These are phyloP conservation scores for Sarcodon aspratus DNA, from an alignment of 768 basidiomycete species.

Conservation along the genomic window DNA sequence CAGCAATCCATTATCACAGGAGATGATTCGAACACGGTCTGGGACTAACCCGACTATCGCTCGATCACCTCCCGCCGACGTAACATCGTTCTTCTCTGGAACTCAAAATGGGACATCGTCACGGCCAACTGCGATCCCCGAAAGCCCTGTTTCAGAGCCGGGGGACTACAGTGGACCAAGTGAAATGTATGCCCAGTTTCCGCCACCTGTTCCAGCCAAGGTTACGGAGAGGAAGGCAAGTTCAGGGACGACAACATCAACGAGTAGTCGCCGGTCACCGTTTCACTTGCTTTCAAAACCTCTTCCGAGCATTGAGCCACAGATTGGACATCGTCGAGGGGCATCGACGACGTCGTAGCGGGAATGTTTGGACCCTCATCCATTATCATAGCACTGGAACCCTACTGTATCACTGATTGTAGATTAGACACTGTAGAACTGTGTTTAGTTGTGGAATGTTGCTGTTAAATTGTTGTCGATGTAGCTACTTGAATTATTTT, in stretches of 20 bases:
- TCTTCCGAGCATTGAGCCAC: conserved; percentile 19
- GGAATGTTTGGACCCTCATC: too few relatives aligned
- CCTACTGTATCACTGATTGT: not conserved
- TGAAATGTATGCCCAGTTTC: conserved; percentile 60
- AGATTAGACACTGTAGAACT: not conserved
- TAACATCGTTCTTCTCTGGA: conserved; percentile 15
- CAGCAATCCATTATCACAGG: conserved; percentile 21
- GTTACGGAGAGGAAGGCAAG: conserved; percentile 12
- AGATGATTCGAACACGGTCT: conserved; percentile 39
- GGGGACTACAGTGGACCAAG: conserved; percentile 54
- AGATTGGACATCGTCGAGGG: conserved; percentile 29
- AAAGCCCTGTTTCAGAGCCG: conserved; percentile 29
- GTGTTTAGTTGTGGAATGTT: not conserved
- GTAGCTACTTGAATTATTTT: not conserved
- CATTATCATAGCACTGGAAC: too few relatives aligned
- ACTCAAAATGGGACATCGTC: conserved; percentile 28
- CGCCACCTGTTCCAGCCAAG: conserved; percentile 44
- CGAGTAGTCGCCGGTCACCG: conserved; percentile 34
- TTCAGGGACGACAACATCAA: conserved; percentile 6
- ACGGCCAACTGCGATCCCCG: conserved; percentile 24
- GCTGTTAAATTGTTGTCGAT: not conserved
- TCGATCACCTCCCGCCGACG: conserved; percentile 29
- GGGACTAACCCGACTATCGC: conserved; percentile 51
- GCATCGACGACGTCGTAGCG: conserved; percentile 20
- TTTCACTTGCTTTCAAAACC: conserved; percentile 60